Percentiles rank a stretch among this genome's conserved stretches.
These are phyloP conservation scores for Rhizophagus prolifer DNA, from an alignment of 192 early-diverging fungal species.

Conservation along the genomic window DNA sequence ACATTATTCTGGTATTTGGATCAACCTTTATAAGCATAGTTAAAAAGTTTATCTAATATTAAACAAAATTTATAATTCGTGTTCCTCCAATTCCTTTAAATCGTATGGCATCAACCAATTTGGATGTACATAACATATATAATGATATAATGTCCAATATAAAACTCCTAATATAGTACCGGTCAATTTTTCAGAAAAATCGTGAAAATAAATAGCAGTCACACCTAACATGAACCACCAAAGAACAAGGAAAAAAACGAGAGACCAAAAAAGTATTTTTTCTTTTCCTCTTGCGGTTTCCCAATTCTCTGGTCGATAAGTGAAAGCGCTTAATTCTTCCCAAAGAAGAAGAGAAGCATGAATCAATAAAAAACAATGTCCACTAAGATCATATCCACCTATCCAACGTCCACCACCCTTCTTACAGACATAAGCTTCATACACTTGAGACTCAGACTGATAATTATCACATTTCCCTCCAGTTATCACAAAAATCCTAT, in stretches of 20 bases:
- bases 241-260: constrained; percentile 51
- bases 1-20: neutral
- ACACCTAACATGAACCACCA: constrained; percentile 79
- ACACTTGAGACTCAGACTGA: constrained; percentile 31
- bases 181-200: constrained; percentile 60
- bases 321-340: constrained; percentile 59
- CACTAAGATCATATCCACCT: constrained; percentile 83
- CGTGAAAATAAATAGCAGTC: constrained; percentile 83
- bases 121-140: neutral
- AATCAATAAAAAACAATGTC: constrained; percentile 82
- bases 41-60: too few relatives aligned
- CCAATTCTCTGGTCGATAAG: constrained; percentile 34
- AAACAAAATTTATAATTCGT: neutral
- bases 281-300: constrained; percentile 16
- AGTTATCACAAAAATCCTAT: constrained; percentile 70
- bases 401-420: constrained; percentile 64
- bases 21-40: too few relatives aligned
- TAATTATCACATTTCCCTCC: constrained; percentile 59
- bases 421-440: constrained; percentile 34
- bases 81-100: neutral
- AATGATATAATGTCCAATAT: constrained; percentile 53
- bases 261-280: constrained; percentile 33
- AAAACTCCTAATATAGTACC: constrained; percentile 67
- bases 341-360: constrained; percentile 72
- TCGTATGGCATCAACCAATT: neutral